phyloP scores from a whole-genome alignment of 1,284 basidiomycete genomes.

The Abortiporus biennis region DNA sequence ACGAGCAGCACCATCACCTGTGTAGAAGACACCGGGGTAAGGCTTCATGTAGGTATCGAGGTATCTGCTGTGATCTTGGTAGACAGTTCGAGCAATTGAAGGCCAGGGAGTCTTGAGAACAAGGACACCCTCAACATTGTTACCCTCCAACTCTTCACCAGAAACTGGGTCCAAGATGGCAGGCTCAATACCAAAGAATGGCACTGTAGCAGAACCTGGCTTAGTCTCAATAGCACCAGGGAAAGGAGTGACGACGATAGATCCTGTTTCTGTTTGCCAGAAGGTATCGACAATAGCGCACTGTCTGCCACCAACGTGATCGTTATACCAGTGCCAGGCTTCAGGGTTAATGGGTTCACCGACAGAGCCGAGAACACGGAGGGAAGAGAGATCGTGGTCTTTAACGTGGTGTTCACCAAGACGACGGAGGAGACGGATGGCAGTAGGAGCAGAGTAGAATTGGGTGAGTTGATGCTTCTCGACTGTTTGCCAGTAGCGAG shows the following conservation, averaged over 20 bases:
- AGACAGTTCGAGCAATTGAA: slow-evolving; percentile 93
- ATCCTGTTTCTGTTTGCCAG: slow-evolving; percentile 98
- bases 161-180: slow-evolving; percentile 81
- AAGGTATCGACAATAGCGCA: slow-evolving; percentile 96
- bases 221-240: slow-evolving; percentile 95
- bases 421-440: slow-evolving; percentile 87
- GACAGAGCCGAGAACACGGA: slow-evolving; percentile 89
- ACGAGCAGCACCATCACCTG: slow-evolving; percentile 92
- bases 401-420: slow-evolving; percentile 87
- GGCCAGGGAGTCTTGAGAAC: slow-evolving; percentile 90
- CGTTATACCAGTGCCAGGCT: slow-evolving; percentile 99
- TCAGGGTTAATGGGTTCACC: slow-evolving; percentile 99
- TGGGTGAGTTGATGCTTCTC: slow-evolving; percentile 92
- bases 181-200: slow-evolving; percentile 95
- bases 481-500: slow-evolving; percentile 96
- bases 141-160: slow-evolving; percentile 76
- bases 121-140: slow-evolving; percentile 89
- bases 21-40: slow-evolving; percentile 91
- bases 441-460: slow-evolving; percentile 91
- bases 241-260: slow-evolving; percentile 92
- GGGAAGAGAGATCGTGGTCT: slow-evolving; percentile 66
- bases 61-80: slow-evolving; percentile 76
- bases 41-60: slow-evolving; percentile 94
- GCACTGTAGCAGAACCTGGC: slow-evolving; percentile 93
- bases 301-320: slow-evolving; percentile 84